These are phyloP conservation scores for Ceratocystis lukuohia DNA, from an alignment of 2,329 filamentous ascomycete genomes.

Conservation along the genomic window DNA sequence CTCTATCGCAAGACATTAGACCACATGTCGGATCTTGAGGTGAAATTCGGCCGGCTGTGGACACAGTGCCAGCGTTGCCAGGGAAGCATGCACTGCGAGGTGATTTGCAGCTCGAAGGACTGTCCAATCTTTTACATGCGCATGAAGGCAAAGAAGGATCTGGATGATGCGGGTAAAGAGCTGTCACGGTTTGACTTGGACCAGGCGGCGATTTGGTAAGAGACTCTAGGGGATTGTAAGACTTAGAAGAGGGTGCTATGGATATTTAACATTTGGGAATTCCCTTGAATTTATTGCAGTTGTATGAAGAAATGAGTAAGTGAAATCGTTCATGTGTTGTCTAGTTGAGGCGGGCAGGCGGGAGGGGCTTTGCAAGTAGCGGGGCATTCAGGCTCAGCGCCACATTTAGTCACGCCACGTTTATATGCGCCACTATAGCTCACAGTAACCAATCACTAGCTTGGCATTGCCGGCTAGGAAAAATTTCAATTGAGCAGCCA, in stretches of 20 bases:
- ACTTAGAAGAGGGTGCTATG: no score
- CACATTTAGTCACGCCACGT: neutral
- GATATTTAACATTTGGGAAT: no score
- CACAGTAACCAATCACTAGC: neutral
- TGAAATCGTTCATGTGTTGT: no score
- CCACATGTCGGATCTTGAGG: constrained; percentile 82
- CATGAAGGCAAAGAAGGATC: constrained; percentile 99
- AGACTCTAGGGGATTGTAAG: neutral
- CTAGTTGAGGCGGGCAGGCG: no score
- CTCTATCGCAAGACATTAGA: constrained; percentile 83
- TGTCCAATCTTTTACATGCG: constrained; percentile 99
- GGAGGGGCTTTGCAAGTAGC: constrained; percentile 1
- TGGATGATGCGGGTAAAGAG: constrained; percentile 89
- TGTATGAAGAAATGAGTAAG: no score
- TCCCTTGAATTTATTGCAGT: no score
- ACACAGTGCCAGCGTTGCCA: constrained; percentile 97
- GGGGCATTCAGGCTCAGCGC: neutral
- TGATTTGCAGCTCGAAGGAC: constrained; percentile 91
- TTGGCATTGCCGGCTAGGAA: neutral
- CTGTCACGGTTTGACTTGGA: constrained; percentile 80
- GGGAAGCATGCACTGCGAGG: constrained; percentile 94
- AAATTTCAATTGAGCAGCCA: constrained; percentile 15
- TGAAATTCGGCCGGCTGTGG: constrained; percentile 85
- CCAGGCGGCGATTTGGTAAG: constrained; percentile 49
- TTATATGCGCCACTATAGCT: neutral